These are phyloP conservation scores for Epichloe glyceriae DNA, from an alignment of 2,329 filamentous ascomycete genomes.

Conservation along the genomic window DNA sequence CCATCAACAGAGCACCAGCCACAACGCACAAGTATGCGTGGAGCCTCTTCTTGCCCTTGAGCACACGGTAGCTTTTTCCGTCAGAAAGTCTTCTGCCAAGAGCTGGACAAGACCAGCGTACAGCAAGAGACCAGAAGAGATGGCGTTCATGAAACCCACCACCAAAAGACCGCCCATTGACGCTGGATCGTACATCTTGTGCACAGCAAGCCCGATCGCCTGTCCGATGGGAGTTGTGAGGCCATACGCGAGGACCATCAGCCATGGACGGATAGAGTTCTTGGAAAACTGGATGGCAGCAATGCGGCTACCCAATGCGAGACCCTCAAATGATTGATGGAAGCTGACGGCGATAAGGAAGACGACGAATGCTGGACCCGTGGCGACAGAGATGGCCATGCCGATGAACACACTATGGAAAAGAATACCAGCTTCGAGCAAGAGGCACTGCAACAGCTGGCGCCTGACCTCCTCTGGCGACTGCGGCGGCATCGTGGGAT, in stretches of 20 bases:
- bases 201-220: conserved; percentile 65
- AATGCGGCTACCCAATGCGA: conserved; percentile 75
- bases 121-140: conserved; percentile 65
- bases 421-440: conserved; percentile 71
- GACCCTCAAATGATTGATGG: conserved; percentile 80
- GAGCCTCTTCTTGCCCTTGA: conserved; percentile 48
- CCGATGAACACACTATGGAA: conserved; percentile 81
- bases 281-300: conserved; percentile 68
- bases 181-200: conserved; percentile 68
- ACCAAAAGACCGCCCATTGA: conserved; percentile 57
- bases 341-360: conserved; percentile 72
- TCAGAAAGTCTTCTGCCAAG: conserved; percentile 71
- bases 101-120: conserved; percentile 78
- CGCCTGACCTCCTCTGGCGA: conserved; percentile 48
- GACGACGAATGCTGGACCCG: conserved; percentile 65
- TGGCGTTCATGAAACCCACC: conserved; percentile 79
- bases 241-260: conserved; percentile 69
- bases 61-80: conserved; percentile 56
- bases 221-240: conserved; percentile 71
- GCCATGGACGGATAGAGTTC: conserved; percentile 63
- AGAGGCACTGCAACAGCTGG: conserved; percentile 61
- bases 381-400: conserved; percentile 73
- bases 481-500: conserved; percentile 12
- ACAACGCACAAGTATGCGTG: conserved; percentile 52
- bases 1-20: conserved; percentile 54